Percentiles rank a stretch among this genome's conserved stretches.
These are phyloP conservation scores for Cyberlindnera mycetangii DNA, from an alignment of 805 yeast genomes.

Conservation along the genomic window DNA sequence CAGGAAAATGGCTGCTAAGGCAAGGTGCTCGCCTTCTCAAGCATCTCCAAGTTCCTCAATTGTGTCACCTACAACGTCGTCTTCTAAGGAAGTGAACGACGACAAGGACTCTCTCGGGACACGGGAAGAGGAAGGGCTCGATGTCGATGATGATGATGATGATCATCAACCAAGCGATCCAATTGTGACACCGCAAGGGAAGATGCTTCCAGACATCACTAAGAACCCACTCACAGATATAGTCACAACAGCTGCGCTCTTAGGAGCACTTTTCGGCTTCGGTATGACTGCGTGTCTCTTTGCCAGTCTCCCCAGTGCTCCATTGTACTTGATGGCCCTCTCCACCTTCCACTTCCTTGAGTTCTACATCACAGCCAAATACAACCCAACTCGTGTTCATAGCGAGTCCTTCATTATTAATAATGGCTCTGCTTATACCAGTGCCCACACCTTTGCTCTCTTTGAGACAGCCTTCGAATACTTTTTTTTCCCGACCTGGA, in stretches of 20 bases:
- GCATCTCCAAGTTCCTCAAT: background rate
- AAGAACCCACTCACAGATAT: constrained; percentile 43
- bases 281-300: constrained; percentile 31
- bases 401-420: constrained; percentile 66
- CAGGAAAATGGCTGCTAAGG: background rate
- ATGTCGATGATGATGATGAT: constrained; percentile 1
- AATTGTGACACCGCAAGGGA: background rate
- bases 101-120: no score
- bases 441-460: constrained; percentile 56
- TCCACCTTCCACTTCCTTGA: constrained; percentile 78
- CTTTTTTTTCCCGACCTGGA: constrained; percentile 38
- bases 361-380: constrained; percentile 74
- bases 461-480: constrained; percentile 47
- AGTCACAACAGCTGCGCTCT: constrained; percentile 39
- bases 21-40: background rate
- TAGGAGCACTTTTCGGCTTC: constrained; percentile 44
- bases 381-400: constrained; percentile 62
- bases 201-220: constrained; percentile 31
- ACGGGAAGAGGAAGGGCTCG: background rate
- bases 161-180: constrained; percentile 1
- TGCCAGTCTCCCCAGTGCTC: constrained; percentile 32
- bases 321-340: constrained; percentile 50
- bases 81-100: no score
- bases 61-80: background rate
- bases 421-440: constrained; percentile 56